Conservation (phyloP, 2,329 filamentous ascomycete genomes). For the Dactylellina cionopaga region DNA sequence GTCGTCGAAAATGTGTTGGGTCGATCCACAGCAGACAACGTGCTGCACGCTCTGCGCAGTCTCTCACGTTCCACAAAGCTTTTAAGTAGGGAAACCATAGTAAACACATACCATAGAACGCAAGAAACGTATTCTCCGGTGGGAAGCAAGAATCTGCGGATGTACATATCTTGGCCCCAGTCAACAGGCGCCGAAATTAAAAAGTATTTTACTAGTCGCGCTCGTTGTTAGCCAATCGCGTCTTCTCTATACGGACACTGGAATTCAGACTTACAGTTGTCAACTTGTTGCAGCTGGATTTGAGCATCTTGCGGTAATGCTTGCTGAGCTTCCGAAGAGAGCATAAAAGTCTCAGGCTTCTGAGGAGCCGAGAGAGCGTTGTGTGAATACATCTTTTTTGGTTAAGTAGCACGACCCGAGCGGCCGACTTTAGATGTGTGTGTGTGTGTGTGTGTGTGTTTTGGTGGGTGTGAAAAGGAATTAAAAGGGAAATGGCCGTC, state of each 20-base stretch:
- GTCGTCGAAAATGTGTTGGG: conserved; percentile 4
- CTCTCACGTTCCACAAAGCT: conserved; percentile 13
- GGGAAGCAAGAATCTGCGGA: conserved; percentile 90
- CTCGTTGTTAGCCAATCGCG: conserved; percentile 22
- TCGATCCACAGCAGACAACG: not conserved
- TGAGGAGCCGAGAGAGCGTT: conserved; percentile 89
- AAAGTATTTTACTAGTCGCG: conserved; percentile 91
- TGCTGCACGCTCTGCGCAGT: not conserved
- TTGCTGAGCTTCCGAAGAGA: conserved; percentile 96
- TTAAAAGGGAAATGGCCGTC: conserved; percentile 33
- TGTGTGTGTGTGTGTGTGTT: too few relatives aligned
- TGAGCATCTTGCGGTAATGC: conserved; percentile 95
- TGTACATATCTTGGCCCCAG: conserved; percentile 96
- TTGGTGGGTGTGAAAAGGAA: conserved; percentile 35
- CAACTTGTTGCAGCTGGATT: conserved; percentile 96
- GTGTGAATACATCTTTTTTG: conserved; percentile 76
- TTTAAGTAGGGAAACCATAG: not conserved
- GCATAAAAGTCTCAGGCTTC: conserved; percentile 98
- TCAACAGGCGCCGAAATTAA: conserved; percentile 98
- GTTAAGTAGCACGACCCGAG: conserved; percentile 50
- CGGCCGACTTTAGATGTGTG: conserved; percentile 45
- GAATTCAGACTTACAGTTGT: conserved; percentile 78
- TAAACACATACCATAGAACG: conserved; percentile 78
- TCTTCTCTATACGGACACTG: not conserved
- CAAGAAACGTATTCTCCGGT: conserved; percentile 99